Evolutionary conservation across 116 monocot genomes (phyloP), one percentile per base, ranked within the genome.

Genomic region (Phalaenopsis hybrid): DNA sequence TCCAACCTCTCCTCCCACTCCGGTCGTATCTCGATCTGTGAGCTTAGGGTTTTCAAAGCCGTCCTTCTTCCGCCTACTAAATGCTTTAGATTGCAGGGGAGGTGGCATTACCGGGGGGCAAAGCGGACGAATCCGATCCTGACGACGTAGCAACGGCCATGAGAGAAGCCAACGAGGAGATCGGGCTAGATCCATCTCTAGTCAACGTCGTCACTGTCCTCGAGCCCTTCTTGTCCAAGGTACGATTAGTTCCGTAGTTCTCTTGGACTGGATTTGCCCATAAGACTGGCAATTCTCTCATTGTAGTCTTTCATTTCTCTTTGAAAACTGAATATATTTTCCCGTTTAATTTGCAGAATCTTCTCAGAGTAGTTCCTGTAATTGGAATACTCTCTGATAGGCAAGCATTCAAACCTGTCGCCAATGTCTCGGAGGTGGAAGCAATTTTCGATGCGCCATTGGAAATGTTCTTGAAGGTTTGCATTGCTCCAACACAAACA

Each of bases 391-490:
- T 98, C 46, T 77, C 90, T 11, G 85, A 98, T 48, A 90, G 73
- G 77, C 51, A 88, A 75, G 79, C 87, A 57, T 98, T 98, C 85
- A 87, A 81, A 67, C 95, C 83, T 37, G 37, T 37, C 3, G 37
- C 83, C 51, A 98, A 95, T 69, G 12, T 85, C 10, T 77, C 73
- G 59, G 98, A 98, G 83, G 98, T 98, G 44, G 95, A 98, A 73
- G 81, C 90, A 34, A 84, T 95, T 65, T 98, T 98, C 75, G 98
- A 98, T 85, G 98, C 81, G 49, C 95, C 98, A 12, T 81, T 98
- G 79, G 98, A 98, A 85, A 98, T 98, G 95, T 98, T 95, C 67
- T 84, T 95, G 17, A 98, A 98, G 98, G 98, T 97, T 69, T 52
- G n/a, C 37, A 37, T 37, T 37, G 37, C 44, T 79, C 20, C 21